These are phyloP conservation scores for Saccharomycopsis babjevae DNA, from an alignment of 805 yeast species.

Conservation along the genomic window DNA sequence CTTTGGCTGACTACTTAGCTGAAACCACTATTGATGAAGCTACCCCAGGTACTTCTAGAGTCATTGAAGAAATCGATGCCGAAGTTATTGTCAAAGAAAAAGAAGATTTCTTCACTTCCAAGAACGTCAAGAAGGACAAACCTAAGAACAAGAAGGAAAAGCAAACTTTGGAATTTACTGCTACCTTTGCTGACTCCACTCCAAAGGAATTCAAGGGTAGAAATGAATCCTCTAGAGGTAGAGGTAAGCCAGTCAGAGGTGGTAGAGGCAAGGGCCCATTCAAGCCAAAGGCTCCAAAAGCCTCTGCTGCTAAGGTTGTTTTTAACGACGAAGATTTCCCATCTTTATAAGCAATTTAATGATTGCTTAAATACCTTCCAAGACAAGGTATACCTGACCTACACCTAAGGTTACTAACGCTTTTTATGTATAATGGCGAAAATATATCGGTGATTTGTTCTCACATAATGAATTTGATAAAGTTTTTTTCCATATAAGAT, in stretches of 20 bases:
- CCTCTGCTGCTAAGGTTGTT: conserved; percentile 19
- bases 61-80: conserved; percentile 32
- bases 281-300: conserved; percentile 25
- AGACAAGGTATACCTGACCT: not conserved
- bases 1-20: conserved; percentile 80
- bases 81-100: conserved; percentile 53
- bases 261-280: conserved; percentile 25
- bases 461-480: not conserved
- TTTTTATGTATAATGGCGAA: not conserved
- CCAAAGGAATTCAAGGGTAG: conserved; percentile 28
- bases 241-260: conserved; percentile 26
- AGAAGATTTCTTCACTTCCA: conserved; percentile 48
- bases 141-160: conserved; percentile 75
- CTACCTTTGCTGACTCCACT: conserved; percentile 54
- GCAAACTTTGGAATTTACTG: conserved; percentile 63
- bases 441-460: not conserved
- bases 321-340: conserved; percentile 17
- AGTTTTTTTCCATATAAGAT: not conserved
- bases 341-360: conserved; percentile 9
- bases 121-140: conserved; percentile 58
- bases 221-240: conserved; percentile 25
- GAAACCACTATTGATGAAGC: conserved; percentile 44
- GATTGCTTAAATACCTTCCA: not conserved
- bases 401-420: not conserved
- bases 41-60: conserved; percentile 31